Evolutionary conservation across 2,329 filamentous ascomycete species (phyloP).

Genomic region (Clonostachys byssicola): DNA sequence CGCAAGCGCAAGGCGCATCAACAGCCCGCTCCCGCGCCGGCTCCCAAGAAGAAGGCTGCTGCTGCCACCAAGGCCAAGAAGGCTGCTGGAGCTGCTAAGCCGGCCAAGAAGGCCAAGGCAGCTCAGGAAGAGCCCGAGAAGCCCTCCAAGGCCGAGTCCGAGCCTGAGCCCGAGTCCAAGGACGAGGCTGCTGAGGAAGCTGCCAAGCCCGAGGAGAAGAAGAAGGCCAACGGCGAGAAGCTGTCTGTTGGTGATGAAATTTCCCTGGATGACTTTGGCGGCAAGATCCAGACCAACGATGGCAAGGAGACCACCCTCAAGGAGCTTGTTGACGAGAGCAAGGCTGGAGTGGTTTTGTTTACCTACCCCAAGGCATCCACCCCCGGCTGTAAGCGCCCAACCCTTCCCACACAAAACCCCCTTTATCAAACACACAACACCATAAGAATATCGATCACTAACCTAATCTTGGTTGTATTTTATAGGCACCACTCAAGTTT

Average conservation of each 20-base stretch:
- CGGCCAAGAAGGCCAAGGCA: slow-evolving; percentile 22
- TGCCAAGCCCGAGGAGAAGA: not conserved
- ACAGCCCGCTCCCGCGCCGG: slow-evolving; percentile 37
- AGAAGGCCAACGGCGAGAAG: slow-evolving; percentile 16
- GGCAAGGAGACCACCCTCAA: slow-evolving; percentile 76
- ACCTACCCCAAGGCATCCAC: slow-evolving; percentile 95
- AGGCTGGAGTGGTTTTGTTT: slow-evolving; percentile 84
- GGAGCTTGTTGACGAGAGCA: slow-evolving; percentile 76
- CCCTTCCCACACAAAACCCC: not conserved
- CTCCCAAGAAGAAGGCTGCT: slow-evolving; percentile 37
- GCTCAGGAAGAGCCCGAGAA: slow-evolving; percentile 9
- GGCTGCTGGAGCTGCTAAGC: slow-evolving; percentile 7
- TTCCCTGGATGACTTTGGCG: slow-evolving; percentile 56
- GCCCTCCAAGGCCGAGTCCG: slow-evolving; percentile 15
- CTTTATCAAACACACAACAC: not conserved
- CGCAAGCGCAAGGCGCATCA: slow-evolving; percentile 58
- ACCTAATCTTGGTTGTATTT: not conserved
- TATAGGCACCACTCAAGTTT: slow-evolving; percentile 86
- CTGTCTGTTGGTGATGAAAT: slow-evolving; percentile 51
- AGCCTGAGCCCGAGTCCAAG: slow-evolving; percentile 9
- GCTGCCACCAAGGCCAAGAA: slow-evolving; percentile 30
- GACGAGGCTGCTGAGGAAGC: slow-evolving; percentile 1
- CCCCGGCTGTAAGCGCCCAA: slow-evolving; percentile 72
- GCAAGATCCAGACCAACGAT: slow-evolving; percentile 80
- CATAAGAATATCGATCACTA: not conserved